phyloP scores from a whole-genome alignment of 345 rosid species.

The Nasturtium officinale region DNA sequence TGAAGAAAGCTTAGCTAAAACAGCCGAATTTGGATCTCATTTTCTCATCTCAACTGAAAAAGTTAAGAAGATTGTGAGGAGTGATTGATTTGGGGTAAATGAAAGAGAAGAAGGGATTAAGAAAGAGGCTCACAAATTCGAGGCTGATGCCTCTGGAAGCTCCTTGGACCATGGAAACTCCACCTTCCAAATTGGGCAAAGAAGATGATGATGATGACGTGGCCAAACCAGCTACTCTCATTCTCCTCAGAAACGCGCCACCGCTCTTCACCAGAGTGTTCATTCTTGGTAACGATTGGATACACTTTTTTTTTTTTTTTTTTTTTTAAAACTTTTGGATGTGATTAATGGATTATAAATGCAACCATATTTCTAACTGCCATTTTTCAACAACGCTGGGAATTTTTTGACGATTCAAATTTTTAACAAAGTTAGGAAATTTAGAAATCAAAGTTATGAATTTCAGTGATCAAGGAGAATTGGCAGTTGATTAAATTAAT shows the following conservation, averaged over 20 bases:
- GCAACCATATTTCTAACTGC: constrained; percentile 24
- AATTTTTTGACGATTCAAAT: not conserved
- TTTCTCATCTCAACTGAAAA: constrained; percentile 4
- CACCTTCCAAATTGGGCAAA: constrained; percentile 58
- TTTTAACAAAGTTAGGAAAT: not conserved
- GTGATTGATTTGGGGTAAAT: not conserved
- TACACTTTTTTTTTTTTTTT: too few species aligned
- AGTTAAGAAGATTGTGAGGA: not conserved
- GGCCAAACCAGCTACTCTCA: constrained; percentile 29
- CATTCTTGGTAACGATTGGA: constrained; percentile 20
- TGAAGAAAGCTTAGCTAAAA: not conserved
- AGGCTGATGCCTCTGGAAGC: constrained; percentile 93
- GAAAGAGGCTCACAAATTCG: constrained; percentile 64
- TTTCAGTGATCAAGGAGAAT: not conserved
- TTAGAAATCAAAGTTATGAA: not conserved
- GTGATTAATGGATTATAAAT: constrained; percentile 33
- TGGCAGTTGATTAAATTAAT: not conserved
- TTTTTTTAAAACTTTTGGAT: too few species aligned
- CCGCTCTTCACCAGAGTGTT: constrained; percentile 31
- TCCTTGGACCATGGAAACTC: constrained; percentile 91
- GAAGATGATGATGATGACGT: constrained; percentile 49
- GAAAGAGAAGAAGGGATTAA: not conserved
- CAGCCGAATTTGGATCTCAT: constrained; percentile 7
- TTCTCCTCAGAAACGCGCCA: constrained; percentile 30
- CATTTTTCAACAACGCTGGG: constrained; percentile 21